These are phyloP conservation scores for Botryotinia globosa DNA, from an alignment of 2,329 filamentous ascomycete species.

Conservation along the genomic window DNA sequence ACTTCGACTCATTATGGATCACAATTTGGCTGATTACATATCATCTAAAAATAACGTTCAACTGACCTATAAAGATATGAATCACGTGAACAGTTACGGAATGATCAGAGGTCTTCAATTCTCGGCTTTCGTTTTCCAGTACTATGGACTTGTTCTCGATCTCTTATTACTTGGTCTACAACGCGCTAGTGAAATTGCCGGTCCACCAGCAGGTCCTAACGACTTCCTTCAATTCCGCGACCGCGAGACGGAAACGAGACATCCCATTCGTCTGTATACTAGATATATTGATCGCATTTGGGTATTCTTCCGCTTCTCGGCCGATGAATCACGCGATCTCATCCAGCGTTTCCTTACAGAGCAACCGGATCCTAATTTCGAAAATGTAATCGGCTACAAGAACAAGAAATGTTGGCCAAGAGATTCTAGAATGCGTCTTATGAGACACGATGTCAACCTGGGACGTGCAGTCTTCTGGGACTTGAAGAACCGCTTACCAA, in stretches of 20 bases:
- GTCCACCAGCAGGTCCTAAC: slow-evolving; percentile 88
- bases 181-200: slow-evolving; percentile 96
- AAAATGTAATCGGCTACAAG: slow-evolving; percentile 98
- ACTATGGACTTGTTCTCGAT: slow-evolving; percentile 94
- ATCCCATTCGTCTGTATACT: slow-evolving; percentile 96
- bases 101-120: slow-evolving; percentile 98
- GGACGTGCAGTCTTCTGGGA: slow-evolving; percentile 99
- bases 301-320: slow-evolving; percentile 92
- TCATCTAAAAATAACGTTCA: slow-evolving; percentile 99
- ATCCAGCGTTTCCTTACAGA: slow-evolving; percentile 98
- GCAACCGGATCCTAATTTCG: slow-evolving; percentile 97
- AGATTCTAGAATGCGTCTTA: slow-evolving; percentile 94
- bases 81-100: slow-evolving; percentile 97
- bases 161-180: slow-evolving; percentile 87
- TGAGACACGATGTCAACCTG: slow-evolving; percentile 98
- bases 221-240: slow-evolving; percentile 98
- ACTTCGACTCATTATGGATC: slow-evolving; percentile 94
- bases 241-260: slow-evolving; percentile 83
- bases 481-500: slow-evolving; percentile 90
- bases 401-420: slow-evolving; percentile 99
- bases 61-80: slow-evolving; percentile 99
- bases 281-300: slow-evolving; percentile 98
- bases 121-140: slow-evolving; percentile 98
- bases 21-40: slow-evolving; percentile 98
- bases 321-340: slow-evolving; percentile 90